Evolutionary conservation across 805 yeast species (phyloP), one percentile per base, ranked within the genome.

Genomic region (Millerozyma miso): DNA sequence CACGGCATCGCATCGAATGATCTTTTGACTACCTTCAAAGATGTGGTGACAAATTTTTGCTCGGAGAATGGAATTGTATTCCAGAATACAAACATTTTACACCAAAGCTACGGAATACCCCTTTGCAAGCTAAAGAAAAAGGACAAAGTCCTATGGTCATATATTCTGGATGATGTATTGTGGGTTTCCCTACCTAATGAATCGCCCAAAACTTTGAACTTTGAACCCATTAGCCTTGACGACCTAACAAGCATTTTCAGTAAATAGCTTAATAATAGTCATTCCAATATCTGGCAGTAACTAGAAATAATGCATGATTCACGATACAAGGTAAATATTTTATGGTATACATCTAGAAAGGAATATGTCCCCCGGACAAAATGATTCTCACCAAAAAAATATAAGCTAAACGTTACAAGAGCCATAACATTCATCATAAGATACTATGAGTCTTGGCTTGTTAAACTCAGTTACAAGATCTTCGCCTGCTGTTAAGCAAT

Each of bases 41-140:
- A 85, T 41, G 81, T 88, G 15, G 77, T 87, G 2, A 79, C 74
- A 41, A 77, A 77, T 2, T 77, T 67, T 52, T 88, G 96, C 52
- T 54, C 68, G 19, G 60, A 64, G 2, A 60, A 77, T 38, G 76
- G 76, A 31, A 65, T 81, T 18, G 53, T 72, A 6, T 62, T 80
- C 18, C 44, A 61, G 1, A 69, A 72, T 3, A 44, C 60, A 15
- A 56, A 60, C 23, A 55, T 47, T 51, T 60, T 58, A 15, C 71
- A 64, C 40, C 54, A 60, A 3, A 46, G 52, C 1, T 52, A 66
- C 38, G 83, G 81, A 1, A 60, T 66, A 35, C 67, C 73, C 2
- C 54, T 80, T 34, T 78, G 68, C 55, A 60, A 65, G 23, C 57
- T 81, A 13, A 56, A 57, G 19, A 52, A 62, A 0, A 42, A 37